phyloP scores from a whole-genome alignment of 306 rosid genomes.

The Cicer chorassanicum region DNA sequence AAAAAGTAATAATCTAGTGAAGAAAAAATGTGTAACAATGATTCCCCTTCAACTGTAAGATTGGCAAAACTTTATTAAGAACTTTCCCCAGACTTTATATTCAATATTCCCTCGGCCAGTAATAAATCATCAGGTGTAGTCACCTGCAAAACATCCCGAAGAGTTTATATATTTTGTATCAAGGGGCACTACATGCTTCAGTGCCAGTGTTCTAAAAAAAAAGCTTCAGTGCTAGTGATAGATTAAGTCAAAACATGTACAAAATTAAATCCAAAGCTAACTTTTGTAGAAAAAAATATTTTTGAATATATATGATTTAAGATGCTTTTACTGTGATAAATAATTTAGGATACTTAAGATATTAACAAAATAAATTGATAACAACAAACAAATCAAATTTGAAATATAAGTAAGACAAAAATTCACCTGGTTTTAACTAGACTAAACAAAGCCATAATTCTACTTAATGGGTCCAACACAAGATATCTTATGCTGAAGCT shows the following conservation, averaged over 20 bases:
- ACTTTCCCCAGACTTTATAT: conserved; percentile 49
- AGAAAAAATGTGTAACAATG: conserved; percentile 14
- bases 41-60: conserved; percentile 35
- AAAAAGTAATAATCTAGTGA: conserved; percentile 1
- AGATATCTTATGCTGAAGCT: too few relatives aligned
- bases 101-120: conserved; percentile 87
- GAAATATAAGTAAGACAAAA: too few relatives aligned
- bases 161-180: conserved; percentile 31
- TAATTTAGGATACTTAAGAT: too few relatives aligned
- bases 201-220: background rate
- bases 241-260: background rate
- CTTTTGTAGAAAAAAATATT: too few relatives aligned
- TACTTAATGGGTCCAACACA: too few relatives aligned
- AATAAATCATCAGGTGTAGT: conserved; percentile 94
- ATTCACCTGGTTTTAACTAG: too few relatives aligned
- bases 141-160: conserved; percentile 65
- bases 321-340: too few relatives aligned
- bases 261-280: background rate
- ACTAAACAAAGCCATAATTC: too few relatives aligned
- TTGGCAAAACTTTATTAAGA: conserved; percentile 33
- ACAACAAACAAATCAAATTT: too few relatives aligned
- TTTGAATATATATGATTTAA: too few relatives aligned
- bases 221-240: too few relatives aligned
- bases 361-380: too few relatives aligned
- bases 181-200: conserved; percentile 15